A percentile compares a stretch with the other conserved stretches of the same genome.
These are phyloP conservation scores for Erodium maritimum DNA, from an alignment of 345 rosid genomes.

Conservation along the genomic window DNA sequence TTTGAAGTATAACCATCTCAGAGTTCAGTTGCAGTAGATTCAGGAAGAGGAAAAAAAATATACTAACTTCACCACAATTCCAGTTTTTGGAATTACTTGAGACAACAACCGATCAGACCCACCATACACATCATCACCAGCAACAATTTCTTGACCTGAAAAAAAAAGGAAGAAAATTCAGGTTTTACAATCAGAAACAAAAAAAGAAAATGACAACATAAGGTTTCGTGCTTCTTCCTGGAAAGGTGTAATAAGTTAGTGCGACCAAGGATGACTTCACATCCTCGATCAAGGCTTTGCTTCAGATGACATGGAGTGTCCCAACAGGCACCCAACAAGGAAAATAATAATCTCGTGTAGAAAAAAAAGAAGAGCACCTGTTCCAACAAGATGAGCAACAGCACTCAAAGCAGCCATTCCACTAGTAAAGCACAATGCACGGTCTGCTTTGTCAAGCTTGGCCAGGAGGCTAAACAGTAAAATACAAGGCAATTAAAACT, in stretches of 20 bases:
- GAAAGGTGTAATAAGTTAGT: not conserved
- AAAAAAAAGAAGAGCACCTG: constrained; percentile 26
- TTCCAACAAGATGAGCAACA: constrained; percentile 57
- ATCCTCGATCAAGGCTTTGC: not conserved
- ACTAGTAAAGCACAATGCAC: constrained; percentile 92
- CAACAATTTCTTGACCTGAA: constrained; percentile 77
- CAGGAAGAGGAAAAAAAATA: not conserved
- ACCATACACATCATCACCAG: constrained; percentile 89
- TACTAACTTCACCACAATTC: constrained; percentile 73
- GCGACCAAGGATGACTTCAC: not conserved
- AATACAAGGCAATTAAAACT: constrained; percentile 1
- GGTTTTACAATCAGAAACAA: not conserved
- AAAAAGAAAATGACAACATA: not conserved
- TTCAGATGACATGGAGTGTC: not conserved
- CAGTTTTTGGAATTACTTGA: constrained; percentile 64
- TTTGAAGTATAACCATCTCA: constrained; percentile 9
- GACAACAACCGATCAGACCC: constrained; percentile 88
- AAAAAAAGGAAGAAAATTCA: not conserved
- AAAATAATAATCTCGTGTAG: not conserved
- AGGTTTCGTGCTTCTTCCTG: not conserved
- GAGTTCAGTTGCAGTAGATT: constrained; percentile 2
- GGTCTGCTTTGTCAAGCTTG: constrained; percentile 90
- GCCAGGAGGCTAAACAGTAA: constrained; percentile 53
- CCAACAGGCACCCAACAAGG: not conserved
- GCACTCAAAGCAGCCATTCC: constrained; percentile 98